Evolutionary conservation across 305 asterid genomes (phyloP).

Genomic region (Solanum hybrid): DNA sequence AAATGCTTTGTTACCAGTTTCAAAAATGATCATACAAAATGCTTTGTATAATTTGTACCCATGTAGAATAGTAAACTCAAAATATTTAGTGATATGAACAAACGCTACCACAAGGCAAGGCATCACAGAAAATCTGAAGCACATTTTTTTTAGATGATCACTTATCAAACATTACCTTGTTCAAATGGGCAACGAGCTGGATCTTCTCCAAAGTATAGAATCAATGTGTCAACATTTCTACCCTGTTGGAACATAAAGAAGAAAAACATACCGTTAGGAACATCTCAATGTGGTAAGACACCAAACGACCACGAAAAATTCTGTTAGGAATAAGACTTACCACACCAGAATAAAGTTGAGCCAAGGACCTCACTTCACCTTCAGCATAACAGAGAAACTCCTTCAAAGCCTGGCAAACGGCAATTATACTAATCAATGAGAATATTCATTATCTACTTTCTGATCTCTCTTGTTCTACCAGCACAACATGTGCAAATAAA

Average conservation of each 20-base stretch:
- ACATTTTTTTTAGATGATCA: not conserved
- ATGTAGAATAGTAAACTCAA: not conserved
- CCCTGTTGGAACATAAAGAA: constrained; percentile 41
- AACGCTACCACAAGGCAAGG: not conserved
- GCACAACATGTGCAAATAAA: not conserved
- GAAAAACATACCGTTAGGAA: not conserved
- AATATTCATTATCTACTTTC: not conserved
- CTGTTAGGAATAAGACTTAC: constrained; percentile 31
- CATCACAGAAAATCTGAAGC: not conserved
- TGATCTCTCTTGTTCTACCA: not conserved
- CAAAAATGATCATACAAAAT: not conserved
- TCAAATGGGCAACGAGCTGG: constrained; percentile 89
- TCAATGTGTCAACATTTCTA: constrained; percentile 75
- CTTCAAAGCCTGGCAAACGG: constrained; percentile 59
- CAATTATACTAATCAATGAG: not conserved
- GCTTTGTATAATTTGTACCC: not conserved
- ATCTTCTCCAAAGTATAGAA: constrained; percentile 91
- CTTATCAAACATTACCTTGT: constrained; percentile 45
- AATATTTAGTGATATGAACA: not conserved
- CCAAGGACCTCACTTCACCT: constrained; percentile 88
- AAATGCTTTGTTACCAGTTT: not conserved
- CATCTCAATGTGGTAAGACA: not conserved
- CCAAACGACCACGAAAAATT: not conserved
- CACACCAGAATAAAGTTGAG: constrained; percentile 86
- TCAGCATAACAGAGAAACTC: constrained; percentile 78